Evolutionary conservation across 768 basidiomycete genomes (phyloP).

Genomic region (Psilocybe tampanensis): DNA sequence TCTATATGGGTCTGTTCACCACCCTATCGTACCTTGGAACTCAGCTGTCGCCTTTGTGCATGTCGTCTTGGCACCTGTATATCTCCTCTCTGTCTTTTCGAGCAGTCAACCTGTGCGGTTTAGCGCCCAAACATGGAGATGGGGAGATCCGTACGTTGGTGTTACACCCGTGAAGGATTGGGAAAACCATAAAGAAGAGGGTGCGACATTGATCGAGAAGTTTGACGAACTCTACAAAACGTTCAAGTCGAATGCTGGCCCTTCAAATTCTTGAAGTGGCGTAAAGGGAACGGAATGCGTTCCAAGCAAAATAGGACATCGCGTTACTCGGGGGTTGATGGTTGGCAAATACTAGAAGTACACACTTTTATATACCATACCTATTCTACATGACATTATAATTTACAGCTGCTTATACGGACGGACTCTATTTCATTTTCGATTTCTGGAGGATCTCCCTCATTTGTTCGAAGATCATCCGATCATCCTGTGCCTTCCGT

Average conservation of each 20-base stretch:
- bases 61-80: slow-evolving; percentile 60
- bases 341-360: no score
- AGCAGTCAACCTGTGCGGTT: slow-evolving; percentile 44
- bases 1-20: slow-evolving; percentile 64
- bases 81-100: slow-evolving; percentile 39
- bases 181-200: slow-evolving; percentile 49
- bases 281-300: neutral
- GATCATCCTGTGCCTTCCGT: no score
- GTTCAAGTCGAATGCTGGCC: slow-evolving; percentile 28
- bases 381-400: no score
- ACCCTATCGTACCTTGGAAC: slow-evolving; percentile 62
- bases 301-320: no score
- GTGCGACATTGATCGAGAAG: slow-evolving; percentile 48
- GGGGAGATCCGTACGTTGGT: slow-evolving; percentile 58
- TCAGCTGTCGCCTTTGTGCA: slow-evolving; percentile 71
- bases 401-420: no score
- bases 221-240: slow-evolving; percentile 56
- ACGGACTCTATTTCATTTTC: no score
- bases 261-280: neutral
- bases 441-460: no score
- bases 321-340: no score
- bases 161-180: slow-evolving; percentile 51
- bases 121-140: slow-evolving; percentile 56
- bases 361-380: no score
- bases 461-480: no score